phyloP scores from a whole-genome alignment of 2,329 filamentous ascomycete genomes.

The Colletotrichum simmondsii region DNA sequence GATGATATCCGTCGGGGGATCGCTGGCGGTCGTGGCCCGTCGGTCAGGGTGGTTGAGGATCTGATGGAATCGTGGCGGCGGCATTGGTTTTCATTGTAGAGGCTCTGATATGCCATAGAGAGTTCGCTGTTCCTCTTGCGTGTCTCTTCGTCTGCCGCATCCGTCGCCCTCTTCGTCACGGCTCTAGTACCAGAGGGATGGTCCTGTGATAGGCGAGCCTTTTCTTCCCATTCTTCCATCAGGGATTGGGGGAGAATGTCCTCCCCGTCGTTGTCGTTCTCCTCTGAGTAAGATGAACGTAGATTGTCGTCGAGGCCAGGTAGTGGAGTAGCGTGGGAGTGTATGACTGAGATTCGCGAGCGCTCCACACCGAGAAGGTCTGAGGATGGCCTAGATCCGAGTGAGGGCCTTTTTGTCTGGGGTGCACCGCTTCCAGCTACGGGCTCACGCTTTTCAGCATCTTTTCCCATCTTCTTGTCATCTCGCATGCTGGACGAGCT shows the following conservation, averaged over 20 bases:
- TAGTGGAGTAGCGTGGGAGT: neutral
- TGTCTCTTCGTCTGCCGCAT: neutral
- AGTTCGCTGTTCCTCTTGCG: neutral
- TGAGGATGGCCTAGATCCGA: slow-evolving; percentile 10
- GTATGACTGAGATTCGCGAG: slow-evolving; percentile 12
- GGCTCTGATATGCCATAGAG: slow-evolving; percentile 3
- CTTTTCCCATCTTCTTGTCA: neutral
- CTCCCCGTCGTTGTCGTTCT: neutral
- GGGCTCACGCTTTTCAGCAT: too few relatives aligned
- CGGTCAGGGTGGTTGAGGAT: slow-evolving; percentile 3
- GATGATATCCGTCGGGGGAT: neutral
- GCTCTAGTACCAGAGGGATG: neutral
- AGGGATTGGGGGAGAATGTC: slow-evolving; percentile 10
- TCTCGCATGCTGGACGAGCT: neutral
- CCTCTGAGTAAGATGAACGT: neutral
- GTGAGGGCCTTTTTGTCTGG: neutral
- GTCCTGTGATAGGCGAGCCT: neutral
- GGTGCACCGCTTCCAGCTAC: neutral
- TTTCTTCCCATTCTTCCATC: slow-evolving; percentile 18
- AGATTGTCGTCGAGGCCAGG: neutral
- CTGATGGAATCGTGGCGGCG: neutral
- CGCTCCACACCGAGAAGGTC: slow-evolving; percentile 22
- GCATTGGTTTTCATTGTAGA: slow-evolving; percentile 11
- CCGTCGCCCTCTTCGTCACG: neutral
- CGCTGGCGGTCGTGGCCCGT: neutral